Evolutionary conservation across 495 filamentous ascomycete species (phyloP), one percentile per base, ranked within the genome.

Genomic region (Penicillium ochrochloron): DNA sequence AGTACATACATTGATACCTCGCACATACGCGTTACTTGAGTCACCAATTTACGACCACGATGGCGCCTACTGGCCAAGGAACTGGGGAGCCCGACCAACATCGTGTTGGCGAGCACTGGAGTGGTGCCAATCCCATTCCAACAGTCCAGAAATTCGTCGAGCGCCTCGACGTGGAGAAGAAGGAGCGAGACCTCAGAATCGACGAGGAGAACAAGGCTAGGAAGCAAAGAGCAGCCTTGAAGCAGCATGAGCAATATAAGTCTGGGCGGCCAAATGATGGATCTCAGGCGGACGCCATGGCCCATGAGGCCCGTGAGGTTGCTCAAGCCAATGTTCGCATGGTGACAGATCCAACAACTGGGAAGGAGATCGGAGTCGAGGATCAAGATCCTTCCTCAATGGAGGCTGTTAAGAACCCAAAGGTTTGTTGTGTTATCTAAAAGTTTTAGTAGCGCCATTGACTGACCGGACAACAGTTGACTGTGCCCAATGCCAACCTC

Each of bases 401-500:
- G 84, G 85, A 90, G 46, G 76, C 85, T 8, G 90, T 89, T 4
- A 83, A 91, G 51, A 78, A 94, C 44, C 91, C 92, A 7, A 79
- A 76, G 73, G 87, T 93, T 75, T 66, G 79, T 44, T 15, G 8
- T 4, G 9, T 11, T 12, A 14, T 39, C 23, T 9, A 3, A 11
- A 42, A 25, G 19, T 14, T 61, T 57, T 62, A 50, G 51, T 29
- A 46, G 0, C 11, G 27, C 7, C 25, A 29, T 17, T 59, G 19
- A 55, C 29, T 55, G 21, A 39, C 35, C 5, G 12, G 25, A 8
- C 7, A 41, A 41, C 68, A 93, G 89, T 72, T 97, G 10, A 91
- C 89, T n/a, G 86, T 96, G 11, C 91, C 91, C 11, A 98, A 97
- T 79, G 89, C 90, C n/a, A 96, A 96, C 70, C 74, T 97, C 17